These are phyloP conservation scores for Thozetella sp. DNA, from an alignment of 495 filamentous ascomycete genomes.

Conservation along the genomic window DNA sequence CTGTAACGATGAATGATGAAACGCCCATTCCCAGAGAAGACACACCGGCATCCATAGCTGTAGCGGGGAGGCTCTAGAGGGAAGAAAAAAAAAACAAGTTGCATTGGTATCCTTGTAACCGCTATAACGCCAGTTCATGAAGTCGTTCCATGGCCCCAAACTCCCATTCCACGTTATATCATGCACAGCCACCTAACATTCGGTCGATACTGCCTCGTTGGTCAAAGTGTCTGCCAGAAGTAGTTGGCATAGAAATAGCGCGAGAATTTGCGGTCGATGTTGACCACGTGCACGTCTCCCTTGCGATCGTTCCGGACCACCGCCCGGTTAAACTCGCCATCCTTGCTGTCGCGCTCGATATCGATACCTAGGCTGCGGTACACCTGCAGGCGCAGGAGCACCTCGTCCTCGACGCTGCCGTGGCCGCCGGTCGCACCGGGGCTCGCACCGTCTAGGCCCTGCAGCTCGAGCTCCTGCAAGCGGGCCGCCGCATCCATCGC, in stretches of 20 bases:
- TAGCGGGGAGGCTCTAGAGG: no score
- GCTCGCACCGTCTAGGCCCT: conserved; percentile 68
- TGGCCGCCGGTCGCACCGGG: conserved; percentile 20
- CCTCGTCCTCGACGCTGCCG: conserved; percentile 48
- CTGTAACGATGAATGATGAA: not conserved
- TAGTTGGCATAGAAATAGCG: conserved; percentile 93
- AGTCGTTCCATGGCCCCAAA: not conserved
- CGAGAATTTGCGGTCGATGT: conserved; percentile 90
- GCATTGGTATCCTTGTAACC: not conserved
- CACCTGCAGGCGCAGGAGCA: conserved; percentile 79
- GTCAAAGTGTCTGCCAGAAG: conserved; percentile 87
- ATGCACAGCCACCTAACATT: not conserved
- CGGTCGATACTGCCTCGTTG: conserved; percentile 8
- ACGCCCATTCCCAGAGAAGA: not conserved
- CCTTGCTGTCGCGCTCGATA: conserved; percentile 73
- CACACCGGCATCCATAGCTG: not conserved
- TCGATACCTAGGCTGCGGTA: conserved; percentile 92
- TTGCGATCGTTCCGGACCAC: conserved; percentile 84
- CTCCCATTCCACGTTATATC: conserved; percentile 1
- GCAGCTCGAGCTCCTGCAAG: conserved; percentile 80
- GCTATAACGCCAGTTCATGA: not conserved
- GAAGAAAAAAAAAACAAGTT: not conserved
- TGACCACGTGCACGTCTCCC: conserved; percentile 93
- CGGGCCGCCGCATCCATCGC: conserved; percentile 73
- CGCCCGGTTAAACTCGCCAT: conserved; percentile 82